Evolutionary conservation across 225 moss, liverwort and hornwort genomes (phyloP).

Genomic region (Polytrichum commune): DNA sequence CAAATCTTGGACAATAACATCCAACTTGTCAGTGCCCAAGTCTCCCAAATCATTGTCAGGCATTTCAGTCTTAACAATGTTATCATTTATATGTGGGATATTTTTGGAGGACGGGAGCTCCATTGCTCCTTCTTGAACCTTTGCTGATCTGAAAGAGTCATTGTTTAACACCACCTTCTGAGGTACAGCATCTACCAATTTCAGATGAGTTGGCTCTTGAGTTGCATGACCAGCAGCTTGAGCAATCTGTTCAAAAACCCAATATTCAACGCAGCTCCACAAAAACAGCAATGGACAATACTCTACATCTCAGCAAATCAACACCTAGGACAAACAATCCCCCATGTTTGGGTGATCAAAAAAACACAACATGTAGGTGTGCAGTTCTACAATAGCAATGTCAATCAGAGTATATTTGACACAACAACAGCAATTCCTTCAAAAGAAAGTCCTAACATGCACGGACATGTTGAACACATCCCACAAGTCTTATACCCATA

Average conservation of each 20-base stretch:
- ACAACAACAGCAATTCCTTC: no score
- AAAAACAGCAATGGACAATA: not conserved
- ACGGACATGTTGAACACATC: not conserved
- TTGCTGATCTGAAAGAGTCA: slow-evolving; percentile 16
- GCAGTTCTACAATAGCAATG: no score
- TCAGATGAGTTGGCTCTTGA: slow-evolving; percentile 16
- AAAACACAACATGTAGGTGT: no score
- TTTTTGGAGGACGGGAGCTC: slow-evolving; percentile 18
- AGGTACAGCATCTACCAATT: slow-evolving; percentile 17
- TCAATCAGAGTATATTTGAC: no score
- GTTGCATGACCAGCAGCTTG: slow-evolving; percentile 18
- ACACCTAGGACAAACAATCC: not conserved
- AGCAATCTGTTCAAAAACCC: slow-evolving; percentile 19
- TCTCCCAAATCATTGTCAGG: slow-evolving; percentile 9
- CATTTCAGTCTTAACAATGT: slow-evolving; percentile 24
- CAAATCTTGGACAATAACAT: slow-evolving; percentile 12
- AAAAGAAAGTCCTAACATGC: no score
- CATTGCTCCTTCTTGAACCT: slow-evolving; percentile 21
- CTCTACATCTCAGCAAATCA: no score
- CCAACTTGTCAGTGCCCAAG: slow-evolving; percentile 23
- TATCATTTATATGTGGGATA: slow-evolving; percentile 7
- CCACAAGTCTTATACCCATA: not conserved
- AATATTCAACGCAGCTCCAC: slow-evolving; percentile 13
- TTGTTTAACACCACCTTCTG: not conserved
- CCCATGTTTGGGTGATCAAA: not conserved